Percentiles rank a stretch among this genome's conserved stretches.
Evolutionary conservation across 495 filamentous ascomycete species (phyloP).

Genomic region (Copromyces sp.): DNA sequence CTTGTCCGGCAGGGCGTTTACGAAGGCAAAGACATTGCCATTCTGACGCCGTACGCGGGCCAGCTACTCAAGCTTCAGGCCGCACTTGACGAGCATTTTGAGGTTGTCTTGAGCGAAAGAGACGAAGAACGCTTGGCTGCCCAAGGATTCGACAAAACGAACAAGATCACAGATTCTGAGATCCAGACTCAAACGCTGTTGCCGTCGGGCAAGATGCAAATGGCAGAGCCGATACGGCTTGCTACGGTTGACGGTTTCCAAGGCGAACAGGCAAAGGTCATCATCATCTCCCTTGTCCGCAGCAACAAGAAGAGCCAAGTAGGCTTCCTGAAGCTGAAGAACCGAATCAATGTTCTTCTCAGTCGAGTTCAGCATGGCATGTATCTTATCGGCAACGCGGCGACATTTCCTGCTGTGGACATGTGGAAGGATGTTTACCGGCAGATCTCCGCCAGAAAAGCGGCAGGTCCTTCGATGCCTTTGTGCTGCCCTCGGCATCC

Average conservation of each 20-base stretch:
- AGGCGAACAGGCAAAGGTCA: conserved; percentile 70
- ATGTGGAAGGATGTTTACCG: conserved; percentile 64
- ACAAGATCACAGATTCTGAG: too few relatives aligned
- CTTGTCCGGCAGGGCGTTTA: conserved; percentile 63
- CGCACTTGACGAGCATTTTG: conserved; percentile 40
- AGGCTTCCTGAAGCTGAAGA: conserved; percentile 65
- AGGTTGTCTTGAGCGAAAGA: conserved; percentile 56
- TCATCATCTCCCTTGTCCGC: conserved; percentile 74
- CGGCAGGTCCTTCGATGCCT: conserved; percentile 44
- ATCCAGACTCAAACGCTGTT: too few relatives aligned
- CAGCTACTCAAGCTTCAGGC: conserved; percentile 55
- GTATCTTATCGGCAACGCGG: conserved; percentile 71
- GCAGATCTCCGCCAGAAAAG: conserved; percentile 39
- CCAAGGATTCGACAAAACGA: conserved; percentile 28
- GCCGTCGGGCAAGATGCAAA: conserved; percentile 32
- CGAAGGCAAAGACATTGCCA: conserved; percentile 55
- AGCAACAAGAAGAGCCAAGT: conserved; percentile 54
- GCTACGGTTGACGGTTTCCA: conserved; percentile 89
- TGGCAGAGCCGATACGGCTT: conserved; percentile 52
- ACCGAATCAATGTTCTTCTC: conserved; percentile 74
- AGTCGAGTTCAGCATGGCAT: conserved; percentile 69
- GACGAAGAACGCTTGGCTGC: conserved; percentile 53
- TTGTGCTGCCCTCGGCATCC: conserved; percentile 62
- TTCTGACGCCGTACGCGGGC: conserved; percentile 67
- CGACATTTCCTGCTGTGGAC: conserved; percentile 41